Evolutionary conservation across 208 protist species (phyloP), one percentile per base, ranked within the genome.

Genomic region (Trypanosoma brucei): DNA sequence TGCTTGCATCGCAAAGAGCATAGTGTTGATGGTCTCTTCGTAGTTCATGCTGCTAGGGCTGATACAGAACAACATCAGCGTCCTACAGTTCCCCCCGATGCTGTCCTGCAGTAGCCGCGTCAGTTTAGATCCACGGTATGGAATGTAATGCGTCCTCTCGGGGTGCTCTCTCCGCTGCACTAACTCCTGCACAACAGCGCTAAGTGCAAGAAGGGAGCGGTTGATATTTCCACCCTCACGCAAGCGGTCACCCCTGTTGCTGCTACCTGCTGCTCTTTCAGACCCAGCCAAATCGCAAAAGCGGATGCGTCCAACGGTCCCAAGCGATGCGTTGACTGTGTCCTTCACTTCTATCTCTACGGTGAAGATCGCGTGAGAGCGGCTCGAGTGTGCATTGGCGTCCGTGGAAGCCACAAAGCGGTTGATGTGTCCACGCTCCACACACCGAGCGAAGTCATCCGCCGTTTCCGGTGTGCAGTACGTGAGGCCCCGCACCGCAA

Each of bases 171-270:
- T 80, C 55, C 71, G 71, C 44, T 83, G 65, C 1, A 57, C 82
- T 8, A 98, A 73, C 13, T 83, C 83, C 63, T 96, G 95, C 42
- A 97, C 96, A 7, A 97, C 95, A 30, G 86, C 88, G 55, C 91
- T 90, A 38, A 98, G 84, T 0, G 93, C 93, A 7, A 98, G 78
- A 50, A 98, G 76, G 3, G 95, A 98, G 35, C 84, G 73, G 61
- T 98, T 98, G 66, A 98, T 98, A 67, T 93, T 97, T 57, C 90
- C 93, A 48, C 95, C 95, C 68, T 98, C 95, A 4, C 79, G 75
- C 38, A 98, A 71, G 2, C 93, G 79, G 34, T 86, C 38, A 1
- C 93, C 95, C 6, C 61, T 78, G 62, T 92, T 95, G 52, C 69
- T 88, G 22, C 87, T 94, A 40, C 79, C 58, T 31, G 91, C 81